Evolutionary conservation across 345 rosid species (phyloP).

Genomic region (Punica granatum): DNA sequence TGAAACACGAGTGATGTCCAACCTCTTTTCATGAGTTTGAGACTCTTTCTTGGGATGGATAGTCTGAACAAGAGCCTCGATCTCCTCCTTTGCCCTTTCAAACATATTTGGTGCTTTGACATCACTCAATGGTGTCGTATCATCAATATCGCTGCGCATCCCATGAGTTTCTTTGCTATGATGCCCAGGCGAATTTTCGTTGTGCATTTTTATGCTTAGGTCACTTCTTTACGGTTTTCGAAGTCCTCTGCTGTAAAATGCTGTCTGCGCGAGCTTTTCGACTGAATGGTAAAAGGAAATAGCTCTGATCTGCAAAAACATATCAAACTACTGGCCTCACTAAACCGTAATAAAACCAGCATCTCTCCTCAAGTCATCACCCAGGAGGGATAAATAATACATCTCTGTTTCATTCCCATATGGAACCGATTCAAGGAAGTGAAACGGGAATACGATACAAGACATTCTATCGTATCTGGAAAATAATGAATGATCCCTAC

Average conservation of each 20-base stretch:
- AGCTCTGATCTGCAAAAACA: neutral
- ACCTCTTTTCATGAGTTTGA: slow-evolving; percentile 23
- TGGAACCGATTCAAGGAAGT: too few relatives aligned
- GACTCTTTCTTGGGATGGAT: slow-evolving; percentile 28
- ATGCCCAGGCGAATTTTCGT: neutral
- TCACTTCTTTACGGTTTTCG: neutral
- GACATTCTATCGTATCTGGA: too few relatives aligned
- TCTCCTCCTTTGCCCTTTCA: slow-evolving; percentile 58
- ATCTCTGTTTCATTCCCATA: too few relatives aligned
- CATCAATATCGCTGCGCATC: slow-evolving; percentile 27
- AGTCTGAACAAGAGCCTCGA: slow-evolving; percentile 46
- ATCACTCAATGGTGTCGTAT: slow-evolving; percentile 23
- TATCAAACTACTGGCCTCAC: neutral
- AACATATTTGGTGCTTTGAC: slow-evolving; percentile 56
- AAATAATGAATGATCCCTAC: too few relatives aligned
- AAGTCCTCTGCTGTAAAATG: neutral
- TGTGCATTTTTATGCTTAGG: slow-evolving; percentile 1
- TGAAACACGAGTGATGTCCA: neutral
- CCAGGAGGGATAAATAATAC: too few relatives aligned
- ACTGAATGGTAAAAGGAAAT: neutral
- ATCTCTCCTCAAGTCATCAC: neutral
- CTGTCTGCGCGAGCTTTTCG: neutral
- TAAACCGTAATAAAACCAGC: neutral
- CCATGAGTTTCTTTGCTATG: slow-evolving; percentile 25
- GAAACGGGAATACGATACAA: too few relatives aligned